Evolutionary conservation across 441 rosid species (phyloP).

Genomic region (Erysimum cheiri): DNA sequence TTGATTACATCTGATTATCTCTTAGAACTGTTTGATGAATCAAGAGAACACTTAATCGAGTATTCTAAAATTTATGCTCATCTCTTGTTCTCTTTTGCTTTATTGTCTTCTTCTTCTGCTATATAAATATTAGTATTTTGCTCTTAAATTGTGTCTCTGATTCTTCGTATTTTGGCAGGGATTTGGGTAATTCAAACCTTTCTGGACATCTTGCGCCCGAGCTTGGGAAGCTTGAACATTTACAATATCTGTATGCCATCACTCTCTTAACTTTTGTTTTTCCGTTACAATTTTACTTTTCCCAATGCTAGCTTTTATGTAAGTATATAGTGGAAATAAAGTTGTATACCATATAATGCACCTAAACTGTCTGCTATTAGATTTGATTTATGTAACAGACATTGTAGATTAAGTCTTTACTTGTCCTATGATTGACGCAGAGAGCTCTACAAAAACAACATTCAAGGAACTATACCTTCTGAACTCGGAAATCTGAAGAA

Average conservation of each 20-base stretch:
- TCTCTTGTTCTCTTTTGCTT: not conserved
- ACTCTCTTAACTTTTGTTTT: slow-evolving; percentile 28
- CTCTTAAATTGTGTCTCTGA: slow-evolving; percentile 9
- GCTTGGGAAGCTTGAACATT: slow-evolving; percentile 84
- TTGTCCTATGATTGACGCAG: slow-evolving; percentile 48
- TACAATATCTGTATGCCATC: slow-evolving; percentile 81
- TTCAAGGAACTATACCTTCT: slow-evolving; percentile 78
- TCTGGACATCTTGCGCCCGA: slow-evolving; percentile 89
- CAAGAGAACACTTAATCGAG: not conserved
- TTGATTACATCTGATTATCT: slow-evolving; percentile 29
- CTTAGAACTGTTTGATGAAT: slow-evolving; percentile 28
- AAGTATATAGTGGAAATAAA: slow-evolving; percentile 3
- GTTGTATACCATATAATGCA: not conserved
- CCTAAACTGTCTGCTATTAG: not conserved
- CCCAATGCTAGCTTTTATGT: not conserved
- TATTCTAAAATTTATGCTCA: not conserved
- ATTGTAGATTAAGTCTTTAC: not conserved
- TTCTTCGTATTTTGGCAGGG: slow-evolving; percentile 56
- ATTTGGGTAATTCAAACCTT: slow-evolving; percentile 88
- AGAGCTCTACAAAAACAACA: slow-evolving; percentile 92
- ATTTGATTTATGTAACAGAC: slow-evolving; percentile 9
- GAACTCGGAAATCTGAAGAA: slow-evolving; percentile 85
- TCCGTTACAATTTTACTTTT: not conserved
- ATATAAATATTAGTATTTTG: not conserved
- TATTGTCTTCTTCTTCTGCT: not conserved